Base-by-base conservation (phyloP, 208 protist species). In the Crithidia bombi region DNA sequence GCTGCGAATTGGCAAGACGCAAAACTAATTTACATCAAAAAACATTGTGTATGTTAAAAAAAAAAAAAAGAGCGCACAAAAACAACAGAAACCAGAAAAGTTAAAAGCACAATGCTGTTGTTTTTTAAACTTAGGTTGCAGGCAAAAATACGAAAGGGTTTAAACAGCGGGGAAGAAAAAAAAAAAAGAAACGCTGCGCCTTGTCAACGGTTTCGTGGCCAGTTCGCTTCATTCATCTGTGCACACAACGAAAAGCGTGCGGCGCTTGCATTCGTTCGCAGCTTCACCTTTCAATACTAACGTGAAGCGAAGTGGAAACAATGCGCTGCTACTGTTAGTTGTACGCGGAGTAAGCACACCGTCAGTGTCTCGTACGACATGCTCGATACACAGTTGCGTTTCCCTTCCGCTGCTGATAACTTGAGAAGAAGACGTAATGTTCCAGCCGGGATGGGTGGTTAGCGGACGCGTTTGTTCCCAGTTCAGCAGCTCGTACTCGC, bases 391-490 rank as follows among this genome's bases (percentile, higher is more conserved):
- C 3, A 77, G 41, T 2, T 57, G 55, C 3, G 35, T 49, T 35
- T 77, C 71, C 33, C 63, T 77, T 4, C 64, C 63, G 14, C 55
- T 35, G 2, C 15, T 36, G 35, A 77, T 43, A 10, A 30, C 25
- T 21, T 77, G 63, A 0, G 57, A 44, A 33, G 46, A 39, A 4
- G 71, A 64, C 3, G 49, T 38, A 12, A 71, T 57, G 23, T 17
- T 66, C 71, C 71, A 77, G 14, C 54, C 64, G 15, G 46, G 30
- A 26, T 36, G 49, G 11, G 46, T 21, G 15, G 55, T 57, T 1
- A 77, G 43, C 47, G 46, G n/a, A 5, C 57, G 64, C 23, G 71
- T 82, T 26, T 81, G 75, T 30, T 70, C 49, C 59, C 75, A 69
- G 36, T 78, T 69, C 43, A 66, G 47, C 14, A 71, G 12, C 11